Conservation (phyloP, 1,284 basidiomycete genomes). For the Boletus smithii region DNA sequence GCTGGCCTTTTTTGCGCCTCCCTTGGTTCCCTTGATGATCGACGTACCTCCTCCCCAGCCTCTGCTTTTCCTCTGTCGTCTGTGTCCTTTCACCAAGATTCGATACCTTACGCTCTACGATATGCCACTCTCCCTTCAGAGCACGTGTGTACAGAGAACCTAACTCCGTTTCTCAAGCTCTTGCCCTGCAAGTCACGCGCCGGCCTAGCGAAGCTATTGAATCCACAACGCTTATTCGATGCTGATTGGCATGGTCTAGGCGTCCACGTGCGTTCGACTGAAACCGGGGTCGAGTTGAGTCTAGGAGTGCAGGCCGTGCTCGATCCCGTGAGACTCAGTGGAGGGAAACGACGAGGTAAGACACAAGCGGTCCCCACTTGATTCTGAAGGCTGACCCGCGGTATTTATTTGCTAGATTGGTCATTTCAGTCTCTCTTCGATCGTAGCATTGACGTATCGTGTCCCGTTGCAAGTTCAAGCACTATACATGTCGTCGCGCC, state of each 20-base stretch:
- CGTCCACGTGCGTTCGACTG: constrained; percentile 55
- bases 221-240: constrained; percentile 83
- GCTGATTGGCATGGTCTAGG: constrained; percentile 88
- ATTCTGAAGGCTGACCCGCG: neutral
- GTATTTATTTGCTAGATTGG: constrained; percentile 56
- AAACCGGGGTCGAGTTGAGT: constrained; percentile 56
- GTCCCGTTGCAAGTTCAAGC: constrained; percentile 60
- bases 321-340: constrained; percentile 65
- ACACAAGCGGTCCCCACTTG: neutral
- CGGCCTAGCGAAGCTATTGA: constrained; percentile 82
- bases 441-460: constrained; percentile 56
- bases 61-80: constrained; percentile 44
- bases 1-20: constrained; percentile 95
- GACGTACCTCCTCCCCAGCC: constrained; percentile 64
- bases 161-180: constrained; percentile 93
- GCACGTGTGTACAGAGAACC: constrained; percentile 92
- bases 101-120: constrained; percentile 48
- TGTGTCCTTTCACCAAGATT: neutral
- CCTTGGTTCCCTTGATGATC: constrained; percentile 71
- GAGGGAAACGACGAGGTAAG: constrained; percentile 54
- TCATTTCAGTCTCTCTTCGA: constrained; percentile 75
- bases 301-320: constrained; percentile 82
- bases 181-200: constrained; percentile 91
- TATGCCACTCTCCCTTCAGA: constrained; percentile 81
- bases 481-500: constrained; percentile 50